These are phyloP conservation scores for Marsdenia floribunda DNA, from an alignment of 257 asterid genomes.

Conservation along the genomic window DNA sequence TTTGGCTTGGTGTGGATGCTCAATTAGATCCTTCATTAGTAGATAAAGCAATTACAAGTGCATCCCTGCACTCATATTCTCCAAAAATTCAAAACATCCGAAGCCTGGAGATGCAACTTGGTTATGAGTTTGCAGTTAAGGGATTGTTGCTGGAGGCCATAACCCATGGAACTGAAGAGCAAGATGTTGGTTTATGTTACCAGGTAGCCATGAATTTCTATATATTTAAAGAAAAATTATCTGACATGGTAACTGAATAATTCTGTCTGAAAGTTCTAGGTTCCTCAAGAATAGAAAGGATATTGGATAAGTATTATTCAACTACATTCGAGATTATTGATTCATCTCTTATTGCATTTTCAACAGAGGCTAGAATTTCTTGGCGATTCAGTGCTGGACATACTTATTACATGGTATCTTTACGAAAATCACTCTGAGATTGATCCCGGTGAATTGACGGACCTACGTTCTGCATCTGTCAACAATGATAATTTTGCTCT, in stretches of 20 bases:
- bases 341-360: slow-evolving; percentile 16
- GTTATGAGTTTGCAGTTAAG: slow-evolving; percentile 56
- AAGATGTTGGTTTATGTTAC: slow-evolving; percentile 46
- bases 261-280: not conserved
- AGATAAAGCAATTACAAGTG: slow-evolving; percentile 48
- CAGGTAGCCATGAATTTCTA: slow-evolving; percentile 36
- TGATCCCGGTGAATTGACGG: slow-evolving; percentile 93
- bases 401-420: slow-evolving; percentile 72
- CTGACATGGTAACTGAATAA: not conserved
- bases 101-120: slow-evolving; percentile 58
- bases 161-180: slow-evolving; percentile 55
- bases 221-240: not conserved
- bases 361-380: slow-evolving; percentile 95
- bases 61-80: slow-evolving; percentile 57
- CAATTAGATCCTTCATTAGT: slow-evolving; percentile 52
- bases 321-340: no score
- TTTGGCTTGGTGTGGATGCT: slow-evolving; percentile 76
- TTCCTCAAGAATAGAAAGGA: not conserved
- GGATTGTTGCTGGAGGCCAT: slow-evolving; percentile 91
- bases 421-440: slow-evolving; percentile 59
- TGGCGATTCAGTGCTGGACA: slow-evolving; percentile 88
- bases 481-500: slow-evolving; percentile 80
- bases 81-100: slow-evolving; percentile 47
- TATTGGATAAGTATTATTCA: not conserved
- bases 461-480: slow-evolving; percentile 88